A percentile compares a stretch with the other conserved stretches of the same genome.
These are phyloP conservation scores for Picochlorum sp. DNA, from an alignment of 139 green algal species.

Conservation along the genomic window DNA sequence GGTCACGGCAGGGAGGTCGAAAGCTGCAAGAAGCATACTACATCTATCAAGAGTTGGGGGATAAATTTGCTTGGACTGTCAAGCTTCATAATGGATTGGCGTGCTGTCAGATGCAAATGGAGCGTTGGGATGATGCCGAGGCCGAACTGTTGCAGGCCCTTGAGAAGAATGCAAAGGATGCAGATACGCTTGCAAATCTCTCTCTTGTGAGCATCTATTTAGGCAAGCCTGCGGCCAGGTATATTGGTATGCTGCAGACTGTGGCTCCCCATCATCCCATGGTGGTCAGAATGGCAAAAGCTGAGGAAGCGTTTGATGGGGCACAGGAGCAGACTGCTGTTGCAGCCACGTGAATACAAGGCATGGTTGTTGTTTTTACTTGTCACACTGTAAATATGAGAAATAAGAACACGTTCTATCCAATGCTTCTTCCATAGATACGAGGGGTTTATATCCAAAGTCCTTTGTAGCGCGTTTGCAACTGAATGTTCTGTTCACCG, in stretches of 20 bases:
- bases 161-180: conserved; percentile 82
- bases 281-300: conserved; percentile 37
- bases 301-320: conserved; percentile 57
- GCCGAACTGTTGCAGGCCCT: conserved; percentile 67
- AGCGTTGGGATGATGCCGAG: conserved; percentile 61
- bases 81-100: conserved; percentile 80
- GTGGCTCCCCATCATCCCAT: conserved; percentile 54
- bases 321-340: conserved; percentile 34
- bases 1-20: conserved; percentile 70
- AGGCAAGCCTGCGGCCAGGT: conserved; percentile 66
- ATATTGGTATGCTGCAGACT: conserved; percentile 58
- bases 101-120: conserved; percentile 85
- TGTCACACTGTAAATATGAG: conserved; percentile 30
- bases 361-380: not conserved
- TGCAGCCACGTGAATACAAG: not conserved
- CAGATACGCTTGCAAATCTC: conserved; percentile 91
- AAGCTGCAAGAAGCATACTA: conserved; percentile 94
- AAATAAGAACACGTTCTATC: conserved; percentile 47
- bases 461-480: conserved; percentile 31
- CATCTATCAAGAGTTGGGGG: conserved; percentile 91
- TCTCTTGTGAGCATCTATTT: conserved; percentile 70
- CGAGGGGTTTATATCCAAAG: conserved; percentile 52
- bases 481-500: conserved; percentile 48
- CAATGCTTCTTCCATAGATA: conserved; percentile 45
- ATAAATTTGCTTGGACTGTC: conserved; percentile 91